Percentiles rank a stretch among this genome's conserved stretches.
Conservation (phyloP, 2,329 filamentous ascomycete genomes). For the Phialemonium atrogriseum region DNA sequence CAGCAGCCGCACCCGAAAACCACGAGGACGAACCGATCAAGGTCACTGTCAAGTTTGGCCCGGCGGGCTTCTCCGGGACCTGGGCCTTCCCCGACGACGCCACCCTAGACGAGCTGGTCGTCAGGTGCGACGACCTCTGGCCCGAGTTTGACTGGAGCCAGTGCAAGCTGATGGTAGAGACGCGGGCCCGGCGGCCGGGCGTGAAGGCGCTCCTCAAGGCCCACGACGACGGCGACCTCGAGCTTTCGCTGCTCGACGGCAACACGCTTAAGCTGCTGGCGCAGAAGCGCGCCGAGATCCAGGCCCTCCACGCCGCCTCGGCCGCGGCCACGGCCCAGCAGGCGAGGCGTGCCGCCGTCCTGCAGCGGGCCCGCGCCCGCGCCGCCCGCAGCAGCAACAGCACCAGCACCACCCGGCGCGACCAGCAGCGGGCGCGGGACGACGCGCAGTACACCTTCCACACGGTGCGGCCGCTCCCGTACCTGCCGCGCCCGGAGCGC, state of each 20-base stretch:
- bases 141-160: slow-evolving; percentile 14
- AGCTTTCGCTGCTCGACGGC: slow-evolving; percentile 14
- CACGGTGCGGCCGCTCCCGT: slow-evolving; percentile 62
- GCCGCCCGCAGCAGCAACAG: slow-evolving; percentile 8
- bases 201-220: slow-evolving; percentile 18
- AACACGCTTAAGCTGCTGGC: slow-evolving; percentile 21
- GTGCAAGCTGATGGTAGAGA: slow-evolving; percentile 16
- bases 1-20: too few species aligned
- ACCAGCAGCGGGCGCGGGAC: slow-evolving; percentile 34
- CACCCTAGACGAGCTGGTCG: slow-evolving; percentile 10
- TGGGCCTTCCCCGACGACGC: slow-evolving; percentile 7
- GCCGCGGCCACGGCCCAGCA: slow-evolving; percentile 4
- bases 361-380: slow-evolving; percentile 2
- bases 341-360: slow-evolving; percentile 8
- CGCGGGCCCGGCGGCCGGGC: slow-evolving; percentile 5
- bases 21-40: neutral
- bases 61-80: slow-evolving; percentile 6
- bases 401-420: slow-evolving; percentile 7
- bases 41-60: slow-evolving; percentile 12
- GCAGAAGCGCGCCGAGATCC: slow-evolving; percentile 15
- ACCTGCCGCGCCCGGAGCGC: slow-evolving; percentile 68
- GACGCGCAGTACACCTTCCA: slow-evolving; percentile 73
- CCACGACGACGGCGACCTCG: slow-evolving; percentile 13
- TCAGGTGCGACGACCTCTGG: slow-evolving; percentile 7
- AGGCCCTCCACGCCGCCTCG: slow-evolving; percentile 13